Base-by-base conservation (phyloP, 2,329 filamentous ascomycete species). In the Diaporthe destruens region DNA sequence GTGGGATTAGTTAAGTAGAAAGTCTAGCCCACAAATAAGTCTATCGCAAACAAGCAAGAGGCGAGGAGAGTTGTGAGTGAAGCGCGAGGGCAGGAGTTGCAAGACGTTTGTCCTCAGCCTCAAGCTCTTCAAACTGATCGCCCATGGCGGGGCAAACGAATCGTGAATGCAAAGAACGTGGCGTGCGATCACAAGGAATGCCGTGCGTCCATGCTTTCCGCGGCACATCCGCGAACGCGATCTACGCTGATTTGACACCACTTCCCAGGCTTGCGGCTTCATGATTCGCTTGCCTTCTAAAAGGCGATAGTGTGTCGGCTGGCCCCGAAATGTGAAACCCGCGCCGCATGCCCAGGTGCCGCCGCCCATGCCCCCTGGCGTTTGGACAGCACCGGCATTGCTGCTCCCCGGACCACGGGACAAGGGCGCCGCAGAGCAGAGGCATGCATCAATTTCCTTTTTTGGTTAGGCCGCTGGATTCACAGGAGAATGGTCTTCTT, bases 271-370 rank as follows among this genome's bases (percentile, higher is more conserved):
- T 39, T 25, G 32, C 32, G 47, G 47, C 44, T 53, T 29, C 32
- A 53, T 39, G 61, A 53, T 53, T 66, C 47, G 32, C 32, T 53
- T 53, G 61, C 18, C 29, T n/a, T 12, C 18, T 66, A 20, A n/a
- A 47, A 25, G 18, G 32, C 8, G 20, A n/a, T 6, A 20, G 14
- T 36, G n/a, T 39, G n/a, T 53, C 61, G 61, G 61, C 32, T 66
- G 61, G 61, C 32, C 61, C 61, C 61, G 61, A 66, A 66, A 53
- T 51, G 34, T 66, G 61, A 66, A 66, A 66, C 61, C 61, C 25
- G 32, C 11, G 47, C 61, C 47, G 61, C 39, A 25, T 53, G 61
- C n/a, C n/a, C n/a, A n/a, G n/a, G n/a, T n/a, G n/a, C 53, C 47
- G 39, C 18, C 23, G 25, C 29, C 29, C 44, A n/a, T 12, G 16